Base-by-base conservation (phyloP, 1,139 yeast genomes). In the Geotrichum cucujoidarum region DNA sequence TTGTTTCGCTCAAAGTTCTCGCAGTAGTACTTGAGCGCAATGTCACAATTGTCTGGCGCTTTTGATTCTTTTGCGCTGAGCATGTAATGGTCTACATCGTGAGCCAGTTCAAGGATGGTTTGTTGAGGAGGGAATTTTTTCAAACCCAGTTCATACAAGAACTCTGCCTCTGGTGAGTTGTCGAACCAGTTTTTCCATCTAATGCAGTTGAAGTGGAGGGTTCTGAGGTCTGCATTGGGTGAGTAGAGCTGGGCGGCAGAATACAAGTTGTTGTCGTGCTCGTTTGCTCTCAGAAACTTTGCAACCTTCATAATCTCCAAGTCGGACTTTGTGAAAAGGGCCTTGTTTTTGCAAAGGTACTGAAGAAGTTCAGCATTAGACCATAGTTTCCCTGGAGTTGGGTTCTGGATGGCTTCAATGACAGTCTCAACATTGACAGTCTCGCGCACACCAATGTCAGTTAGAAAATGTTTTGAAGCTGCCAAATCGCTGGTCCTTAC, bases 391-490 rank as follows among this genome's bases (percentile, higher is more conserved):
- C 47, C 43, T 6, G 57, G 58, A 22, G 53, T 57, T 1, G 64
- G 57, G 34, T 55, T 53, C 40, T 65, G 63, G 16, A 70, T 48
- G 8, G 64, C 58, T 25, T 66, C 58, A 45, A 70, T 55, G 5
- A 70, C 71, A 48, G 65, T 60, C 17, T 60, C 60, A 61, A 70
- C 64, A 46, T 69, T 72, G 11, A 70, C 66, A 4, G 73, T 66
- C 50, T 64, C 66, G 27, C 74, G 63, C 20, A 70, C 57, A 1
- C 72, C 72, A 4, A 70, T 45, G 10, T 55, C 57, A 13, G 57
- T 52, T 31, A 70, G 57, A 53, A 70, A 61, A 22, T 57, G 56
- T 13, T 66, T 58, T 3, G 62, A 63, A 2, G 59, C 57, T 24
- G 50, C 48, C 33, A 64, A 47, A 10, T 55, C 50, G 4, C 56